Evolutionary conservation across 1,284 basidiomycete species (phyloP), one percentile per base, ranked within the genome.

Genomic region (Trichosporon faecale): DNA sequence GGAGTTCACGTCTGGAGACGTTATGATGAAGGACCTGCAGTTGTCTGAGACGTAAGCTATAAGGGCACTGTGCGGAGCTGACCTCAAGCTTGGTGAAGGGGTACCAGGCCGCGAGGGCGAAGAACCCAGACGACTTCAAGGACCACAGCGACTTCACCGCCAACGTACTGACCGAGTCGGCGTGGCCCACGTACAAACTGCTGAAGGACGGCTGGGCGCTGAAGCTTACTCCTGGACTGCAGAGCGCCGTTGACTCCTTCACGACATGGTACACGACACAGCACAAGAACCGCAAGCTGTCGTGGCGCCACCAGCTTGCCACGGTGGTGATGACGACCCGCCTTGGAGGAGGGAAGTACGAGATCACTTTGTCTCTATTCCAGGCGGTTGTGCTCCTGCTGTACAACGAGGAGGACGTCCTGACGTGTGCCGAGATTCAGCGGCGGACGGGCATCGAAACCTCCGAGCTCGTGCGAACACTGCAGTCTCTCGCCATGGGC

Each of bases 401-500:
- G n/a, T 99, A 98, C 87, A 95, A 96, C 77, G 88, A 91, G 1
- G 85, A 75, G 40, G 80, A 82, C 49, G 73, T 72, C 7, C 80
- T 94, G 1, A 82, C 86, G 14, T 94, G 91, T 81, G 79, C 79
- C 29, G 90, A 93, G 35, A 91, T 98, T 66, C 85, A 88, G 71
- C 87, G 86, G 63, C 85, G 88, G 73, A 92, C 91, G 0, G 85
- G 88, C n/a, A 89, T 98, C 74, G 93, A 92, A 73, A 87, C 88
- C 27, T 86, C 83, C 1, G 93, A 96, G 76, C 86, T 98, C 60
- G 86, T 89, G 33, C 86, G 93, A 35, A 96, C 92, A 0, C 85
- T 99, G 18, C 96, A 98, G 80, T 96, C 93, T 74, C 86, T 99
- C 8, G 92, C 95, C 0, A 91, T 92, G 74, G 96, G 92, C 16